These are phyloP conservation scores for Closterium sp. DNA, from an alignment of 139 green algal species.

Conservation along the genomic window DNA sequence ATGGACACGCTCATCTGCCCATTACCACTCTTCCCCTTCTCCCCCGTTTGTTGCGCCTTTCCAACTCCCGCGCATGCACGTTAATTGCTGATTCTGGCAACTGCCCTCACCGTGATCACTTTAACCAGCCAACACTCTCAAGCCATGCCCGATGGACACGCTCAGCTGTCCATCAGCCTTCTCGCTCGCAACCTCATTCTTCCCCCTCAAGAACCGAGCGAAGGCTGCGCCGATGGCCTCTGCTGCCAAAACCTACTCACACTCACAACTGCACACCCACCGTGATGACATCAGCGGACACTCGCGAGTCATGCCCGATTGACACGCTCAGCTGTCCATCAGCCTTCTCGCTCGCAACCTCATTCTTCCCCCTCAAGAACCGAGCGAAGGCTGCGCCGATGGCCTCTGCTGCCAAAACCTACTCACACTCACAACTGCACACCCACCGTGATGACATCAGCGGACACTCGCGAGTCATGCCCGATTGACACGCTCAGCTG, in stretches of 20 bases:
- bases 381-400: conserved; percentile 77
- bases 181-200: not conserved
- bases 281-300: too few relatives aligned
- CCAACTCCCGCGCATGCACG: too few relatives aligned
- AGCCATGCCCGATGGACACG: too few relatives aligned
- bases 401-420: conserved; percentile 63
- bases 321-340: not conserved
- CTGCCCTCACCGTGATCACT: too few relatives aligned
- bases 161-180: not conserved
- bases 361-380: conserved; percentile 59
- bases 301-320: too few relatives aligned
- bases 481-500: conserved; percentile 23
- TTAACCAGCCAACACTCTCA: too few relatives aligned
- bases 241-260: conserved; percentile 32
- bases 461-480: conserved; percentile 39
- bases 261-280: too few relatives aligned
- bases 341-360: not conserved
- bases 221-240: conserved; percentile 83
- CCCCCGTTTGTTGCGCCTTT: too few relatives aligned
- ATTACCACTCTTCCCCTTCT: too few relatives aligned
- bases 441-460: conserved; percentile 10
- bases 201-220: conserved; percentile 66
- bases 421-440: not conserved
- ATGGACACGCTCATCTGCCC: too few relatives aligned
- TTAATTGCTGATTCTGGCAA: too few relatives aligned